Conservation (phyloP, 2,329 filamentous ascomycete genomes). For the Phaeomoniella chlamydospora region DNA sequence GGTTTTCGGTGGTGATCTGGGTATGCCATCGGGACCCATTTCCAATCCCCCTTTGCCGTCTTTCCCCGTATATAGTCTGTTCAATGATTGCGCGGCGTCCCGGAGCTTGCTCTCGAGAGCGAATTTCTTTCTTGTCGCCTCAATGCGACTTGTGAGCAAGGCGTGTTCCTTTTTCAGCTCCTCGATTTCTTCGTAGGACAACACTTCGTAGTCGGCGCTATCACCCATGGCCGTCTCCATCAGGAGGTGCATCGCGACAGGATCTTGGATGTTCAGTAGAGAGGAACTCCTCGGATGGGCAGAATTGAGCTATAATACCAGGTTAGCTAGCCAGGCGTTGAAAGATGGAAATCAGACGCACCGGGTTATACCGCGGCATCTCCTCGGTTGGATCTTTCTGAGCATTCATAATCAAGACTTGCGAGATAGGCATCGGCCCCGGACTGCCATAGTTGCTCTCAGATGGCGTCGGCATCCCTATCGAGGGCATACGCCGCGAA, state of each 20-base stretch:
- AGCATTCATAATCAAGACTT: slow-evolving; percentile 18
- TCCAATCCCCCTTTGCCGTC: slow-evolving; percentile 36
- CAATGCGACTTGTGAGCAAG: slow-evolving; percentile 59
- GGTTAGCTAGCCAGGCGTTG: slow-evolving; percentile 5
- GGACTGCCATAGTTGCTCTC: neutral
- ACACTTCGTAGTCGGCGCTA: slow-evolving; percentile 68
- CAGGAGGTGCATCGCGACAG: slow-evolving; percentile 73
- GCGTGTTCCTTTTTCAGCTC: slow-evolving; percentile 75
- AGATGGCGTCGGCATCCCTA: neutral
- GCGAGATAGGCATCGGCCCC: neutral
- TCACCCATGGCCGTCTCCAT: slow-evolving; percentile 88
- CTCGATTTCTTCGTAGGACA: slow-evolving; percentile 87
- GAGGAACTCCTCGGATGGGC: slow-evolving; percentile 19
- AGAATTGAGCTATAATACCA: slow-evolving; percentile 38
- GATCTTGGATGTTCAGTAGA: slow-evolving; percentile 33
- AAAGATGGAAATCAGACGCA: slow-evolving; percentile 20
- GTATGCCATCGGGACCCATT: slow-evolving; percentile 17
- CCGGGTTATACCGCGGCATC: slow-evolving; percentile 41
- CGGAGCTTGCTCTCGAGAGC: slow-evolving; percentile 85
- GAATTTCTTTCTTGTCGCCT: slow-evolving; percentile 68
- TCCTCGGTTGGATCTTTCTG: slow-evolving; percentile 40
- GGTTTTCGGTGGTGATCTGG: slow-evolving; percentile 36
- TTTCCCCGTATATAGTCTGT: slow-evolving; percentile 59
- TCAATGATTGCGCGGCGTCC: slow-evolving; percentile 80
- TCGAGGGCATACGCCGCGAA: neutral